Conservation (phyloP, 2,329 filamentous ascomycete species). For the Ophiostoma quercus region DNA sequence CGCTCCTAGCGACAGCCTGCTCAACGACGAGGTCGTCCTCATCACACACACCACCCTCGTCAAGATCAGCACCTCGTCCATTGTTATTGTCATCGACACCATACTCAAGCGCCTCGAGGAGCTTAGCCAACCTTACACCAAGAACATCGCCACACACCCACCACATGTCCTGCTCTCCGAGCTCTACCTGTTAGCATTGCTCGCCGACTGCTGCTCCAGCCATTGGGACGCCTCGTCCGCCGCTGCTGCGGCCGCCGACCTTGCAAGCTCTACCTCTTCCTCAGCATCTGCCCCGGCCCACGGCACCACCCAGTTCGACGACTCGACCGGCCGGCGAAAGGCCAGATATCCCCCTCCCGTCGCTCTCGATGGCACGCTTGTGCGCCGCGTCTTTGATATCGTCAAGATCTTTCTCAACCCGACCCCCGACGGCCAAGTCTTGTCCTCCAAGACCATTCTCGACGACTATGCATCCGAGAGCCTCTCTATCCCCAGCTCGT, state of each 20-base stretch:
- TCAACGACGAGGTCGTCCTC: conserved; percentile 56
- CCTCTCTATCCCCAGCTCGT: neutral
- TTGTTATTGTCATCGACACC: conserved; percentile 51
- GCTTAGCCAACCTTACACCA: conserved; percentile 48
- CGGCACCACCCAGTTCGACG: conserved; percentile 17
- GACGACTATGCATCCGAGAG: conserved; percentile 38
- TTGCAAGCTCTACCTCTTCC: conserved; percentile 15
- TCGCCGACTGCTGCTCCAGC: conserved; percentile 60
- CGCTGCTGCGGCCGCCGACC: conserved; percentile 22
- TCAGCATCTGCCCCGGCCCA: neutral
- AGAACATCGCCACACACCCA: conserved; percentile 48
- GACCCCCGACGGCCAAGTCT: conserved; percentile 51
- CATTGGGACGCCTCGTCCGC: conserved; percentile 47
- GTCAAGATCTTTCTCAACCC: conserved; percentile 55
- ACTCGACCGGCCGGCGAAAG: conserved; percentile 27
- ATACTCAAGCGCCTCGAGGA: conserved; percentile 56
- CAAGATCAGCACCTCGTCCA: conserved; percentile 52
- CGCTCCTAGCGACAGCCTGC: conserved; percentile 50
- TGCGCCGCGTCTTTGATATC: conserved; percentile 51
- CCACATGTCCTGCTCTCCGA: conserved; percentile 59
- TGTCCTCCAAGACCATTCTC: conserved; percentile 54
- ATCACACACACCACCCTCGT: conserved; percentile 58
- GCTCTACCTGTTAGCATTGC: conserved; percentile 57
- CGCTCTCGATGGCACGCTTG: conserved; percentile 46
- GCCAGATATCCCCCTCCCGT: conserved; percentile 34